Evolutionary conservation across 1,139 yeast species (phyloP).

Genomic region (Yamadazyma dushanensis): DNA sequence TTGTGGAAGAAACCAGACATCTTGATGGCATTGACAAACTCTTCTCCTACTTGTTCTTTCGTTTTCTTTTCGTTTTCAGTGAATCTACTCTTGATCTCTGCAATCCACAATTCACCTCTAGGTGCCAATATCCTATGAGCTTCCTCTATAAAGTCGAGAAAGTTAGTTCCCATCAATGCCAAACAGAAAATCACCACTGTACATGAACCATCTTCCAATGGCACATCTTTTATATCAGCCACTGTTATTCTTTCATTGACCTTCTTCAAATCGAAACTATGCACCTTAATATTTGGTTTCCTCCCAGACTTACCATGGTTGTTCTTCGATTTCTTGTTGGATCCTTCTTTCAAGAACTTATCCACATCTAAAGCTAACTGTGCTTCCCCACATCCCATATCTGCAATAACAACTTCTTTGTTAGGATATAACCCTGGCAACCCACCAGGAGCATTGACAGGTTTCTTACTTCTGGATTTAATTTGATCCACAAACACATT

Average conservation of each 20-base stretch:
- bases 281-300: conserved; percentile 54
- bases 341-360: conserved; percentile 45
- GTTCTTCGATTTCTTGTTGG: conserved; percentile 28
- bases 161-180: conserved; percentile 96
- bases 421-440: conserved; percentile 61
- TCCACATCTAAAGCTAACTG: conserved; percentile 69
- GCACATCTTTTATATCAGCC: conserved; percentile 91
- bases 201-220: conserved; percentile 74
- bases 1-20: conserved; percentile 84
- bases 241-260: conserved; percentile 88
- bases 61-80: conserved; percentile 45
- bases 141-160: conserved; percentile 85
- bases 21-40: conserved; percentile 77
- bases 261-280: conserved; percentile 87
- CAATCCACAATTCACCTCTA: conserved; percentile 94
- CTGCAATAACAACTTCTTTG: conserved; percentile 75
- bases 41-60: conserved; percentile 53
- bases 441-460: conserved; percentile 93
- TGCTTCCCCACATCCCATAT: conserved; percentile 99
- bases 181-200: conserved; percentile 87
- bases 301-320: conserved; percentile 34
- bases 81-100: conserved; percentile 93
- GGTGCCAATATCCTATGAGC: conserved; percentile 87
- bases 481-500: conserved; percentile 79
- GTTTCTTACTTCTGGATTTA: conserved; percentile 57